phyloP scores from a whole-genome alignment of 2,329 filamentous ascomycete genomes.

The Xylaria sp. region DNA sequence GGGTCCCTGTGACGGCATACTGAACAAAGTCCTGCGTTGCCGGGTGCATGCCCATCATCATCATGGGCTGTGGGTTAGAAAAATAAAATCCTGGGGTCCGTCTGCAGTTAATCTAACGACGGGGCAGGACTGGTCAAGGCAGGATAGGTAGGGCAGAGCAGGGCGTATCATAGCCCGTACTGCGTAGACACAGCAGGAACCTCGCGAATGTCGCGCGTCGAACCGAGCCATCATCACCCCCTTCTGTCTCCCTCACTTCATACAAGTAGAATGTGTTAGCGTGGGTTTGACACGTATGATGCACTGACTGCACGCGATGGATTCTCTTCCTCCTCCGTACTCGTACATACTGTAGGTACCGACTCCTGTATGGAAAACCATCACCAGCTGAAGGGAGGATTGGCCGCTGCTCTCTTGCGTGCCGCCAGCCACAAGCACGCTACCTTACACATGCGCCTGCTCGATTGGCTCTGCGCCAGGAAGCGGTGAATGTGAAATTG shows the following conservation, averaged over 20 bases:
- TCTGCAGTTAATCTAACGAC: too few relatives aligned
- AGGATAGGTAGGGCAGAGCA: too few relatives aligned
- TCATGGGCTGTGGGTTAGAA: neutral
- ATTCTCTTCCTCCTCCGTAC: conserved; percentile 4
- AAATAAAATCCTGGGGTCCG: neutral
- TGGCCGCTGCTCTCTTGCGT: conserved; percentile 24
- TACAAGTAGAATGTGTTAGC: conserved; percentile 8
- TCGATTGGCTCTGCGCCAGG: conserved; percentile 10
- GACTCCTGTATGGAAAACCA: neutral
- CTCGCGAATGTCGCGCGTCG: conserved; percentile 1
- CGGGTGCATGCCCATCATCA: too few relatives aligned
- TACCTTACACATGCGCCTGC: conserved; percentile 14
- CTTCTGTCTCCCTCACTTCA: neutral
- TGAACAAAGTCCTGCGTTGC: neutral
- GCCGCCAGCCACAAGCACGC: conserved; percentile 19
- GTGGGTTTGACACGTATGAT: conserved; percentile 24
- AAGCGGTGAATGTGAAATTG: conserved; percentile 26
- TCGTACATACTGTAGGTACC: neutral
- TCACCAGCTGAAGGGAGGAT: conserved; percentile 15
- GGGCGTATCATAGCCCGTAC: neutral
- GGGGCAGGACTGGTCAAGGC: too few relatives aligned
- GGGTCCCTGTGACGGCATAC: neutral
- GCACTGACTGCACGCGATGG: conserved; percentile 12
- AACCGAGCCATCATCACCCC: neutral
- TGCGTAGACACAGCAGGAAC: neutral